These are phyloP conservation scores for Plasmodium fragile DNA, from an alignment of 169 alveolate genomes.

Conservation along the genomic window DNA sequence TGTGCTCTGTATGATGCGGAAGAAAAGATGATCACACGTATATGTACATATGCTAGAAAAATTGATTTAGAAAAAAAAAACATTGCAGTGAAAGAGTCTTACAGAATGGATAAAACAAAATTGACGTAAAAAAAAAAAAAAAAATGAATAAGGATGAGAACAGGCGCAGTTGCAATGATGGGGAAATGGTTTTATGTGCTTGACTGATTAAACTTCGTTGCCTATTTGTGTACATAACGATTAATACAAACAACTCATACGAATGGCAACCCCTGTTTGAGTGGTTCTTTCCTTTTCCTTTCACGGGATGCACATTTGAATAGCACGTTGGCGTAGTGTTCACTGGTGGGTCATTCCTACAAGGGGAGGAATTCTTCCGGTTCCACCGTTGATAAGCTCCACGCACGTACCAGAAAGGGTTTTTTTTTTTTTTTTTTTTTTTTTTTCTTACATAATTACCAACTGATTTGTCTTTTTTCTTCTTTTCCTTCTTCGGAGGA, in stretches of 20 bases:
- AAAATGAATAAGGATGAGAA: not conserved
- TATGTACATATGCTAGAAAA: not conserved
- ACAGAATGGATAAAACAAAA: constrained; percentile 15
- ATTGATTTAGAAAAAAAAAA: not conserved
- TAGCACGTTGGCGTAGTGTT: not conserved
- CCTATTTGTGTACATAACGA: not conserved
- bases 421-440: not conserved
- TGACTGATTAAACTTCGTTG: not conserved
- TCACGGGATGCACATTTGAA: not conserved
- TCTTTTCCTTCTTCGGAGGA: constrained; percentile 1
- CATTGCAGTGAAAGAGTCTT: constrained; percentile 27
- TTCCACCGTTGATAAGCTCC: not conserved
- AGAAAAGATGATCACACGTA: not conserved
- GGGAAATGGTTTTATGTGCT: not conserved
- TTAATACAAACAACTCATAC: not conserved
- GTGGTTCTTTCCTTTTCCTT: not conserved
- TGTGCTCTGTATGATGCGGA: not conserved
- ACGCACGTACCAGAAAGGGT: not conserved
- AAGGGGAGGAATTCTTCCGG: constrained; percentile 5
- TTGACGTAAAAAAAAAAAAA: not conserved
- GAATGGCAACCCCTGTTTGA: not conserved
- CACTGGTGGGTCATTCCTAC: constrained; percentile 2
- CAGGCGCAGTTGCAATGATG: not conserved
- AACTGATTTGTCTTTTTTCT: not conserved
- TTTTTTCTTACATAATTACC: not conserved